Evolutionary conservation across 2,329 filamentous ascomycete species (phyloP).

Genomic region (Aspergillus vadensis): DNA sequence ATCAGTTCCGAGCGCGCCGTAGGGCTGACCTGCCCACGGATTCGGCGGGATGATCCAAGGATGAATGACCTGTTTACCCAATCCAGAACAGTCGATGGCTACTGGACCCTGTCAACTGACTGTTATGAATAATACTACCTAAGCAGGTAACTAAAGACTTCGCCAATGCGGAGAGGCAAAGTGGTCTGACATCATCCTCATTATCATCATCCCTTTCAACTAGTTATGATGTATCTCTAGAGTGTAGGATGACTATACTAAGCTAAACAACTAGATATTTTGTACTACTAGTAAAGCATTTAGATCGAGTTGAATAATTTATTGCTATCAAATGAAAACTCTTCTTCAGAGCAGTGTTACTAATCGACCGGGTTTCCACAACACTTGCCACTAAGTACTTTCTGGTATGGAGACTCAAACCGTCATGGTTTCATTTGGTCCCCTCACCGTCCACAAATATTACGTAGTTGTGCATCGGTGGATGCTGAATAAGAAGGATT

Average conservation of each 20-base stretch:
- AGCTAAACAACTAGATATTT: too few species aligned
- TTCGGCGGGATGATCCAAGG: constrained; percentile 2
- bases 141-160: background rate
- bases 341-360: too few species aligned
- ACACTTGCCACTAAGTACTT: too few species aligned
- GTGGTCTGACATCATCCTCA: constrained; percentile 6
- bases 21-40: constrained; percentile 12
- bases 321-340: too few species aligned
- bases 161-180: background rate
- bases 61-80: background rate
- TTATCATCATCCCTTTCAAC: background rate
- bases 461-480: constrained; percentile 9
- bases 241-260: too few species aligned
- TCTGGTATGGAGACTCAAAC: too few species aligned
- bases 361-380: too few species aligned
- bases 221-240: background rate
- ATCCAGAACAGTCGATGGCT: background rate
- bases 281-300: too few species aligned
- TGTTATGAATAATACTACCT: too few species aligned
- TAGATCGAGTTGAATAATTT: too few species aligned
- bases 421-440: background rate
- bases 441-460: background rate
- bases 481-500: constrained; percentile 11
- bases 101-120: too few species aligned
- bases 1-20: constrained; percentile 4